Conservation (phyloP, 805 yeast genomes). For the Wickerhamomyces ciferrii region DNA sequence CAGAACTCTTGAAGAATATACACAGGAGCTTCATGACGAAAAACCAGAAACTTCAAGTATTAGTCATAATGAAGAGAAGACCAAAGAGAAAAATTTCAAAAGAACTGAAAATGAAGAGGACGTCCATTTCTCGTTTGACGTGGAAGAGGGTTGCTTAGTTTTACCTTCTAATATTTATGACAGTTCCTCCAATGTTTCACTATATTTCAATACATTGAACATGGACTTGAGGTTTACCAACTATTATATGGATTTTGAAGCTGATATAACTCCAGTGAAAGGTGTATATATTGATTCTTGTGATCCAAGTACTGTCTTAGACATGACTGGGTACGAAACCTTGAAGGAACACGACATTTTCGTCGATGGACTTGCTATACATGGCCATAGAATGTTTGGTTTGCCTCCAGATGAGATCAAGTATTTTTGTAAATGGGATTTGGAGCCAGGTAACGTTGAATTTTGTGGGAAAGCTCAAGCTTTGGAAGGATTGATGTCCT, state of each 20-base stretch:
- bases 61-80: background rate
- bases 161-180: slow-evolving; percentile 73
- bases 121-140: slow-evolving; percentile 64
- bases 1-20: slow-evolving; percentile 80
- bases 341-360: slow-evolving; percentile 29
- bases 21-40: slow-evolving; percentile 22
- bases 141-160: slow-evolving; percentile 63
- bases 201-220: slow-evolving; percentile 61
- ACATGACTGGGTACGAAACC: slow-evolving; percentile 6
- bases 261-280: slow-evolving; percentile 55
- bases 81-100: slow-evolving; percentile 16
- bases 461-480: slow-evolving; percentile 47
- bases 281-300: slow-evolving; percentile 23
- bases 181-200: slow-evolving; percentile 51
- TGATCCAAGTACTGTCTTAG: slow-evolving; percentile 9
- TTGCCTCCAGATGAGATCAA: slow-evolving; percentile 86
- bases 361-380: slow-evolving; percentile 59
- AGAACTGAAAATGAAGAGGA: slow-evolving; percentile 72
- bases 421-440: slow-evolving; percentile 87
- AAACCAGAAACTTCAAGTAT: background rate
- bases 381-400: slow-evolving; percentile 92
- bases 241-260: slow-evolving; percentile 90
- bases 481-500: slow-evolving; percentile 34
- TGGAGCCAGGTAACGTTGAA: slow-evolving; percentile 54
- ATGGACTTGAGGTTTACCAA: slow-evolving; percentile 84